Base-by-base conservation (phyloP, 805 yeast genomes). In the Kluyveromyces lactis region DNA sequence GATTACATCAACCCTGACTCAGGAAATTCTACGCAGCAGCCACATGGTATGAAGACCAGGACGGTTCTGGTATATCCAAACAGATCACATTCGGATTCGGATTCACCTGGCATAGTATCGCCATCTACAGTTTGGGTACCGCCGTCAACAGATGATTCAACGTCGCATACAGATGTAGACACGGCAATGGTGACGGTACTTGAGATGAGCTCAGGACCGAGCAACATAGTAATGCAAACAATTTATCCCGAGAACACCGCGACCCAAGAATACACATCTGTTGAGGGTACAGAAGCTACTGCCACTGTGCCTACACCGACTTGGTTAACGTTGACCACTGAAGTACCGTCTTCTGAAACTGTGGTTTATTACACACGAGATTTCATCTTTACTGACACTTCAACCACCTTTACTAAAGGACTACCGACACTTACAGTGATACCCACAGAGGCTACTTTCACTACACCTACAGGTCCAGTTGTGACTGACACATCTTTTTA, bases 401-500 rank as follows among this genome's bases (percentile, higher is more conserved):
- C 43, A 10, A 51, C 56, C 2, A 39, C 51, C 4, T 51, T 53
- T 27, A 37, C 43, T 3, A 47, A 52, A 3, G 51, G 42, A 10
- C 8, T 53, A 6, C 43, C 50, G 10, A 38, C 41, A 3, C 44
- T 53, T 2, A 45, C 46, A 10, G 38, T 50, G 12, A 36, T 48
- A n/a, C 45, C 43, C 5, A 41, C 39, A 7, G 33, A 46, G 10
- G 31, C 49, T n/a, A 40, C 50, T 9, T 52, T 52, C 35, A 39
- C 50, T 13, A 43, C 42, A 3, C 53, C 58, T 2, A 42, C 48
- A 3, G 26, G 47, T 7, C 50, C 47, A 8, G 45, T 52, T 11
- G 54, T 56, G 5, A 42, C 49, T 16, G 53, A 48, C 35, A 40
- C 47, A 4, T 43, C 50, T n/a, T 47, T 48, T 18, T 56, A 53